These are phyloP conservation scores for Ophiocordyceps camponoti-leonardi DNA, from an alignment of 2,329 filamentous ascomycete species.

Conservation along the genomic window DNA sequence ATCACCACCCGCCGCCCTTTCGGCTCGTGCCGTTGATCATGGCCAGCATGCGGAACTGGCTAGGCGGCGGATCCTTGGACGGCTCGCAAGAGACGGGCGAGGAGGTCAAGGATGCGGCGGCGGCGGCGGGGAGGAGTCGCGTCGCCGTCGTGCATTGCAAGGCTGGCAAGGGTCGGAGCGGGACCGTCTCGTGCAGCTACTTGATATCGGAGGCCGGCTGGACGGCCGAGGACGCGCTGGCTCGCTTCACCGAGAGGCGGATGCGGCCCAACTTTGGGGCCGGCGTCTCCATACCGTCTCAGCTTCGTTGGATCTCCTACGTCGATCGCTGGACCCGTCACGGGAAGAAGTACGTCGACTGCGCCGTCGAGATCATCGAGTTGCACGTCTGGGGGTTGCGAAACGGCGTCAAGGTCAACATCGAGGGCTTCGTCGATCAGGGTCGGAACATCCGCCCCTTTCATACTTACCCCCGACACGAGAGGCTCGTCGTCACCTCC, in stretches of 20 bases:
- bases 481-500: conserved; percentile 52
- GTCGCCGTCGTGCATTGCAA: conserved; percentile 94
- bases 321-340: conserved; percentile 69
- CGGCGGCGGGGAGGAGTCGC: conserved; percentile 25
- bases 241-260: conserved; percentile 55
- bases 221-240: conserved; percentile 33
- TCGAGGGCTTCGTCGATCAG: conserved; percentile 78
- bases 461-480: conserved; percentile 60
- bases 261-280: conserved; percentile 83
- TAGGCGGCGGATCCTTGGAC: conserved; percentile 34
- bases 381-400: conserved; percentile 80
- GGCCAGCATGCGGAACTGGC: conserved; percentile 84
- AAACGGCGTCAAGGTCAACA: conserved; percentile 70
- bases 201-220: conserved; percentile 70
- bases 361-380: conserved; percentile 70
- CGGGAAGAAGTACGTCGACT: conserved; percentile 66
- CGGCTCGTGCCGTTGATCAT: conserved; percentile 74
- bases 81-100: conserved; percentile 1
- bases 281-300: conserved; percentile 85
- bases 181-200: conserved; percentile 76
- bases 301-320: conserved; percentile 74
- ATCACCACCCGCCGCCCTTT: conserved; percentile 94
- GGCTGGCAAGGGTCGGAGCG: conserved; percentile 85
- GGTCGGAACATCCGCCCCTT: conserved; percentile 72
- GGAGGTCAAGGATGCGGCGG: conserved; percentile 8